Base-by-base conservation (phyloP, 2,329 filamentous ascomycete species). In the Penicillium concentricum region DNA sequence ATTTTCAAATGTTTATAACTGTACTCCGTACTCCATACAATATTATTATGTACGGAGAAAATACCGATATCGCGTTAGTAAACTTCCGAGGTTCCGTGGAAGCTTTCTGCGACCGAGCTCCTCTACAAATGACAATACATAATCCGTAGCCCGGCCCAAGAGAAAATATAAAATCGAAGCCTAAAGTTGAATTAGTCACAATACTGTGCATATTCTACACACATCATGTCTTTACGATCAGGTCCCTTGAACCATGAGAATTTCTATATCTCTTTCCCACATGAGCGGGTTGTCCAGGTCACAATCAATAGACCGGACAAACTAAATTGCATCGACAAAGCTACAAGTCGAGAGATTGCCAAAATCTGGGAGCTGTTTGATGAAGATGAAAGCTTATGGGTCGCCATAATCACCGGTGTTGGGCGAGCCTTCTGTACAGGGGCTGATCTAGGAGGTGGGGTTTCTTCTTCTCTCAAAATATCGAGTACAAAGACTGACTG, bases 361-460 rank as follows among this genome's bases (percentile, higher is more conserved):
- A 59, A 66, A 3, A 67, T 83, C 6, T 87, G 80, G 78, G 68
- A 74, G 16, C 88, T 84, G 82, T 87, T 83, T 70, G 87, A 90
- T 67, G 69, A 67, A n/a, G 82, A 89, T 70, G 82, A 85, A 1
- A 72, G 72, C 1, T 79, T 89, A 45, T 82, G 83, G 44, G 85
- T 84, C 67, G 86, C 84, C 44, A 79, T 90, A 2, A 68, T 90
- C 44, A 88, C 86, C 0, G 87, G 87, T 20, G 74, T 76, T 0
- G 86, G 85, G 0, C 77, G 84, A 37, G 85, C 86, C 0, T 90
- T 90, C 66, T 89, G 85, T 69, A 85, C 86, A 0, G 87, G 87
- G 16, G 85, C 85, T 34, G 87, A 89, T 67, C 78, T 90, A 18
- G 85, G 85, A 70, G 86, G 72, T 73, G 60, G 60, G 10, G 28